These are phyloP conservation scores for Penicillium simplicissimum DNA, from an alignment of 495 filamentous ascomycete genomes.

Conservation along the genomic window DNA sequence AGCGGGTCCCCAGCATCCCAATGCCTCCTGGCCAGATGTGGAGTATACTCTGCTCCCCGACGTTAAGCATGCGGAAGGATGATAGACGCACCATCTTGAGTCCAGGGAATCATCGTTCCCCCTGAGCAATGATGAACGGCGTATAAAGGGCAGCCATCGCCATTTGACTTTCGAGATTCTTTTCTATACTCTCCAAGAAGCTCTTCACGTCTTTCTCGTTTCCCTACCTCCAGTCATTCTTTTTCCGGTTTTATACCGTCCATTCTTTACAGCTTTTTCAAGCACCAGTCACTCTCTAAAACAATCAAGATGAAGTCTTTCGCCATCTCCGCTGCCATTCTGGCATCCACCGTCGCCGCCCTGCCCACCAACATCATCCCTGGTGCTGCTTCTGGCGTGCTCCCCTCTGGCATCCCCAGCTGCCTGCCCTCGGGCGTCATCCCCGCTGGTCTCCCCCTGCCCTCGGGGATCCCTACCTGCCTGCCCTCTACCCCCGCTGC, in stretches of 20 bases:
- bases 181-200: constrained; percentile 19
- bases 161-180: constrained; percentile 12
- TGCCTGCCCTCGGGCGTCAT: constrained; percentile 22
- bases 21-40: constrained; percentile 12
- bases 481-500: neutral
- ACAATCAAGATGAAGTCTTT: constrained; percentile 30
- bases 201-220: constrained; percentile 15
- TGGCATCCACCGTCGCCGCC: constrained; percentile 28
- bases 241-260: constrained; percentile 30
- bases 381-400: constrained; percentile 3
- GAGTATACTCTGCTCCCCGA: constrained; percentile 9
- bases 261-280: constrained; percentile 28
- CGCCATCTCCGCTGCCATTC: constrained; percentile 22
- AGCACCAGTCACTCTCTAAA: constrained; percentile 24
- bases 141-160: constrained; percentile 21
- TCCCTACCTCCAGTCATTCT: constrained; percentile 23
- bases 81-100: neutral
- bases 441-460: constrained; percentile 12
- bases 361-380: constrained; percentile 25
- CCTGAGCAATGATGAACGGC: constrained; percentile 12
- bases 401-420: constrained; percentile 18
- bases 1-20: neutral
- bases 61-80: constrained; percentile 8
- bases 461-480: constrained; percentile 18
- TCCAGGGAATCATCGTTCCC: neutral